Base-by-base conservation (phyloP, 1,284 basidiomycete species). In the Ustilago tritici region DNA sequence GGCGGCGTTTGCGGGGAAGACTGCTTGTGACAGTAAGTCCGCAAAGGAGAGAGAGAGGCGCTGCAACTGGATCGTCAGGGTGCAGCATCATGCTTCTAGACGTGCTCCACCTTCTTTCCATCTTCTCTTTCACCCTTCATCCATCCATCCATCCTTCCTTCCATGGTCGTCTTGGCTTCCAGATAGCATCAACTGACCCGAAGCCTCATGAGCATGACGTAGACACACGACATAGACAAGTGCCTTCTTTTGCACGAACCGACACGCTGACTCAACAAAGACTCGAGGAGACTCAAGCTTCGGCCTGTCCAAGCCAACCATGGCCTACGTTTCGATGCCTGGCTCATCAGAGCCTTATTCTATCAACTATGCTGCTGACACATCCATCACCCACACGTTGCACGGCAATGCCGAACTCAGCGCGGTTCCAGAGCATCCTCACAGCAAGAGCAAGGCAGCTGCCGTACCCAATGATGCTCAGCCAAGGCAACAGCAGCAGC, bases 341-440 rank as follows among this genome's bases (percentile, higher is more conserved):
- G 67, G 72, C 63, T 66, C 72, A 23, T 66, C 67, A 11, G 67
- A 75, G 56, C 61, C 64, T 14, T 62, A 63, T 28, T 40, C 31
- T 5, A 14, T 61, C 17, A 56, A 65, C 2, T 46, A 40, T 7
- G 57, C 60, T 28, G 60, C 28, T 32, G 55, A 55, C 11, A n/a
- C 49, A 23, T 53, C 61, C 34, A 17, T 55, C 7, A n/a, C 15
- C 3, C 47, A 8, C 15, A 19, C 6, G 10, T 41, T 50, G 12
- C 56, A 56, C 9, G 47, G n/a, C 52, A 34, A 58, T 1, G 46
- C 19, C 3, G 32, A 55, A 11, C 65, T 73, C 49, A 61, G 56
- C 31, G 36, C 54, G 3, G 54, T 70, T 11, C 72, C 72, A 46
- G 34, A 65, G 38, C 56, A 75, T 56, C 72, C 72, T 28, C 65